Evolutionary conservation across 208 protist species (phyloP), one percentile per base, ranked within the genome.

Genomic region (Acanthamoeba castellanii): DNA sequence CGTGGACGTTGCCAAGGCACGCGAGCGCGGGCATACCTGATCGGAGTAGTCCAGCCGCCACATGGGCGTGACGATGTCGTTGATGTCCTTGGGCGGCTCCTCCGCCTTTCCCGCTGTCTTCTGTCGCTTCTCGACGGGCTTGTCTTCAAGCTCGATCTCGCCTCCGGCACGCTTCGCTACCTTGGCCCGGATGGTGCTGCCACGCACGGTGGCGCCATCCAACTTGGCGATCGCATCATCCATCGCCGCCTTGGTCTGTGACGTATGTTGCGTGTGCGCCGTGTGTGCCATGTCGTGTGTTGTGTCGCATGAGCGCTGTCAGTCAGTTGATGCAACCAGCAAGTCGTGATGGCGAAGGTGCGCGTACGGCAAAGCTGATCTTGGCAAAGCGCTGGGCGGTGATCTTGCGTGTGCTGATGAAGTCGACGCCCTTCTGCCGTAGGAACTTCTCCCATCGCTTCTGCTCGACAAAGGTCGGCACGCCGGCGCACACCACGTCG

Each of bases 1-100:
- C 1, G 3, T 42, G 37, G 37, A 42, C 37, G 37, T 42, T 3
- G n/a, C 3, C 37, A 42, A 42, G 45, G 0, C 25, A 13, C 14
- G 45, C 16, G 45, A 52, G 42, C 4, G 30, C 45, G 52, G 11
- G n/a, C 30, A n/a, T n/a, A 92, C 85, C 59, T 76, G 64, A 13
- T 68, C 55, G 14, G 18, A 25, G 37, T 68, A 92, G 45, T 9
- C 52, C 18, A 76, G 25, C 8, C 45, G 30, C 85, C 85, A 92
- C 55, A 92, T 68, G 34, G 85, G 85, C 22, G 85, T 92, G 34
- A 92, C 85, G 45, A 92, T 74, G 64, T 92, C 85, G 30, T 74
- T 68, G 85, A 92, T 92, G 59, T 92, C n/a, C 52, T 87, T 87
- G 72, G 72, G 16, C 22, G 68, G 30, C 68, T 37, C 72, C 7